These are phyloP conservation scores for Aspergillus terreus DNA, from an alignment of 2,329 filamentous ascomycete genomes.

Conservation along the genomic window DNA sequence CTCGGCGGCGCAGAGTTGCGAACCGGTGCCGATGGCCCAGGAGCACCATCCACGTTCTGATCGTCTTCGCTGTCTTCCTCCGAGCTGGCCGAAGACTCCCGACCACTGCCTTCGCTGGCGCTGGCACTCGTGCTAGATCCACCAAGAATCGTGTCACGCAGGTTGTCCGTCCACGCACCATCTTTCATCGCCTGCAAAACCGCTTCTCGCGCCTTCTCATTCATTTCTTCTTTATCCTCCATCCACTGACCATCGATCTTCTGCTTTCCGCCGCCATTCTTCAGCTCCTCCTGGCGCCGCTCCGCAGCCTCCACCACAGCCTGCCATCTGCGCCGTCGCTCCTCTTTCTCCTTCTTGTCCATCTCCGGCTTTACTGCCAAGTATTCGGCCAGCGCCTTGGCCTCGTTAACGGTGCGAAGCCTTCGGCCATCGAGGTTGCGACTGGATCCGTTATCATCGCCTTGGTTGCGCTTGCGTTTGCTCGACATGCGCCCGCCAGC, in stretches of 20 bases:
- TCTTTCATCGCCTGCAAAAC: conserved; percentile 71
- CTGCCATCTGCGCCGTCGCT: conserved; percentile 76
- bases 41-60: conserved; percentile 30
- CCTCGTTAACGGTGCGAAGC: conserved; percentile 87
- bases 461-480: conserved; percentile 79
- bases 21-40: conserved; percentile 23
- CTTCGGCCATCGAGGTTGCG: conserved; percentile 89
- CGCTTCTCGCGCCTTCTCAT: conserved; percentile 76
- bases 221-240: conserved; percentile 87
- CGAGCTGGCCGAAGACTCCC: conserved; percentile 26
- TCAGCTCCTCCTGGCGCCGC: conserved; percentile 76
- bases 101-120: conserved; percentile 37
- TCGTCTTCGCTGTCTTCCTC: conserved; percentile 38
- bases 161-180: conserved; percentile 42
- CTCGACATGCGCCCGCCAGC: conserved; percentile 98
- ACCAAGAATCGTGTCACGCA: conserved; percentile 34
- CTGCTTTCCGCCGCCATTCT: conserved; percentile 64
- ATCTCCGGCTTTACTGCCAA: conserved; percentile 94
- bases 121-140: conserved; percentile 38
- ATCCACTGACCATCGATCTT: conserved; percentile 86
- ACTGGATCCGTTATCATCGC: conserved; percentile 83
- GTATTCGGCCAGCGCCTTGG: conserved; percentile 92
- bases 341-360: conserved; percentile 90
- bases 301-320: conserved; percentile 83
- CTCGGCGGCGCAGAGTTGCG: conserved; percentile 27